Conservation (phyloP, 2,329 filamentous ascomycete species). For the Fusarium sulawesiense region DNA sequence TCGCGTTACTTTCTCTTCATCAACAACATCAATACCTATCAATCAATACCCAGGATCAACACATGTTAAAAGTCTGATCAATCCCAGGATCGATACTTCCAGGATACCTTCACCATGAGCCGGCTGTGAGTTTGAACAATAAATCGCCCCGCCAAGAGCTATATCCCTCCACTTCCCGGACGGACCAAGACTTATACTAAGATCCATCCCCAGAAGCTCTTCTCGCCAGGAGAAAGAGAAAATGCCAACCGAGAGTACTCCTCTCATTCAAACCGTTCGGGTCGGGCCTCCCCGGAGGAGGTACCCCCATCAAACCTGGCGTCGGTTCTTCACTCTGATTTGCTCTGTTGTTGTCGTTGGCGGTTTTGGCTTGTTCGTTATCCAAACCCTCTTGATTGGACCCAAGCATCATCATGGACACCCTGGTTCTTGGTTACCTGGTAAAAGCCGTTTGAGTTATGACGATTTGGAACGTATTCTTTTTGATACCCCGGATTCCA, state of each 20-base stretch:
- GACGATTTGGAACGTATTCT: slow-evolving; percentile 67
- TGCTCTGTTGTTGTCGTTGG: slow-evolving; percentile 65
- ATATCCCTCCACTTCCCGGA: slow-evolving; percentile 27
- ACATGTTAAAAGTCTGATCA: slow-evolving; percentile 13
- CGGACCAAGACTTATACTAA: slow-evolving; percentile 13
- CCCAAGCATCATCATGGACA: slow-evolving; percentile 51
- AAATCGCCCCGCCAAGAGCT: slow-evolving; percentile 1
- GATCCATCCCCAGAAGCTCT: slow-evolving; percentile 16
- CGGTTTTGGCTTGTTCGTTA: slow-evolving; percentile 61
- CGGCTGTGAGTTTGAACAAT: slow-evolving; percentile 38
- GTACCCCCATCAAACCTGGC: slow-evolving; percentile 69
- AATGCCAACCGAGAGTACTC: slow-evolving; percentile 68
- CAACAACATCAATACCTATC: slow-evolving; percentile 13
- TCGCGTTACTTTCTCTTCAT: slow-evolving; percentile 8
- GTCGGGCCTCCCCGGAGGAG: slow-evolving; percentile 64
- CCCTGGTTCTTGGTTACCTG: slow-evolving; percentile 46
- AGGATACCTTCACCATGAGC: slow-evolving; percentile 36
- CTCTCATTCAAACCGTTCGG: slow-evolving; percentile 72
- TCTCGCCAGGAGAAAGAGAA: slow-evolving; percentile 47
- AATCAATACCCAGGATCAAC: neutral
- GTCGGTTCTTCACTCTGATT: slow-evolving; percentile 74
- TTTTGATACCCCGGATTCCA: slow-evolving; percentile 67
- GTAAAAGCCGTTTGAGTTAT: slow-evolving; percentile 50
- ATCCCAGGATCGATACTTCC: slow-evolving; percentile 13
- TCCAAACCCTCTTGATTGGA: slow-evolving; percentile 59